Evolutionary conservation across 2,329 filamentous ascomycete species (phyloP), one percentile per base, ranked within the genome.

Genomic region (Beauveria australis): DNA sequence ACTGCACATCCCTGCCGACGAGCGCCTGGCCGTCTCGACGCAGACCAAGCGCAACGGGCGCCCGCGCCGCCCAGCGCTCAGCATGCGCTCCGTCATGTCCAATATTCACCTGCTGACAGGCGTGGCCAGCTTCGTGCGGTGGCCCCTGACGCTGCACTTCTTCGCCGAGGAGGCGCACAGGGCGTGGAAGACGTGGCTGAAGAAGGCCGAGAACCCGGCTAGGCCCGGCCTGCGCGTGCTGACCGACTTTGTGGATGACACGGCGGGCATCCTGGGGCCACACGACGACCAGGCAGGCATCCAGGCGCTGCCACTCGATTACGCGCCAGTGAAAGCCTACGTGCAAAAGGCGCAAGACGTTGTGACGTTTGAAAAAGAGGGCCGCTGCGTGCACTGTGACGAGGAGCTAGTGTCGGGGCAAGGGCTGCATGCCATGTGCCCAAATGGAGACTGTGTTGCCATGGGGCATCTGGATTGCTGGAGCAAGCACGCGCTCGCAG

Each of bases 71-170:
- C 86, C 88, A 8, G 72, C 75, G 2, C 78, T 81, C 33, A 88
- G 81, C 18, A 71, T 96, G 49, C 80, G 76, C 26, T 89, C 89
- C 3, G 81, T 91, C 44, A 72, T 97, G 30, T 87, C 88, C 3
- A 94, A 96, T 67, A 73, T 97, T 28, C 89, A 96, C 70, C 78
- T 94, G 3, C 79, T 99, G 0, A 79, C 96, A 1, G 82, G 88
- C 0, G 89, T 92, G 2, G 81, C 84, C 2, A 94, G 90, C 71
- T 97, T 97, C 70, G 77, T 79, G 18, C 79, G 86, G 51, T 96
- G 92, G 93, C 93, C 93, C 22, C 77, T 99, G 58, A 83, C 83
- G 58, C 71, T 97, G 52, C 86, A 89, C 26, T 93, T 97, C 73
- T 93, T 96, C 66, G 79, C 80, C 2, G 75, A 78, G 3, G 89